phyloP scores from a whole-genome alignment of 441 rosid species.

The Pelargonium australe region DNA sequence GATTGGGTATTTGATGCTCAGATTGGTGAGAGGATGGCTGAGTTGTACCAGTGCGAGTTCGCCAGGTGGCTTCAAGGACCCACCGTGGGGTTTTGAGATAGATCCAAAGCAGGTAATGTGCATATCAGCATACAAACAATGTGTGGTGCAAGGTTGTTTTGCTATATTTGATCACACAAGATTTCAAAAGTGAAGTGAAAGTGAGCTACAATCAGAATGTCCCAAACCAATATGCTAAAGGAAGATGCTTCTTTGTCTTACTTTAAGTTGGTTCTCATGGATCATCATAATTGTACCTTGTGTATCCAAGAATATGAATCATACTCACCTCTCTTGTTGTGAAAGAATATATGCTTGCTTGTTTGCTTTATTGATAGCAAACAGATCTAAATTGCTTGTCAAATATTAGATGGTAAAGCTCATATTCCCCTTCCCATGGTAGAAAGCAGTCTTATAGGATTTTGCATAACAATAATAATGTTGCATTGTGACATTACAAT shows the following conservation, averaged over 20 bases:
- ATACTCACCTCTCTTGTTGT: neutral
- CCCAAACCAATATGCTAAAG: constrained; percentile 12
- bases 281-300: constrained; percentile 11
- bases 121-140: neutral
- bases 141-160: neutral
- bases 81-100: neutral
- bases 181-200: constrained; percentile 12
- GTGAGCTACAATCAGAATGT: constrained; percentile 28
- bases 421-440: neutral
- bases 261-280: constrained; percentile 16
- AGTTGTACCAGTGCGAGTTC: neutral
- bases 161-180: constrained; percentile 5
- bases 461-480: neutral
- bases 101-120: neutral
- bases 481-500: too few relatives aligned
- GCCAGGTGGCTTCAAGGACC: neutral
- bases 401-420: neutral
- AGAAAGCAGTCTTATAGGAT: neutral
- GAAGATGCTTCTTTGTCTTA: constrained; percentile 19
- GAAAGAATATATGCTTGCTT: constrained; percentile 1
- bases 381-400: neutral
- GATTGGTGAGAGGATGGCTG: neutral
- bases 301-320: constrained; percentile 12
- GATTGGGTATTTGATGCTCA: neutral
- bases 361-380: neutral